Conservation (phyloP, 345 rosid genomes). For the Aquilaria yunnanensis region DNA sequence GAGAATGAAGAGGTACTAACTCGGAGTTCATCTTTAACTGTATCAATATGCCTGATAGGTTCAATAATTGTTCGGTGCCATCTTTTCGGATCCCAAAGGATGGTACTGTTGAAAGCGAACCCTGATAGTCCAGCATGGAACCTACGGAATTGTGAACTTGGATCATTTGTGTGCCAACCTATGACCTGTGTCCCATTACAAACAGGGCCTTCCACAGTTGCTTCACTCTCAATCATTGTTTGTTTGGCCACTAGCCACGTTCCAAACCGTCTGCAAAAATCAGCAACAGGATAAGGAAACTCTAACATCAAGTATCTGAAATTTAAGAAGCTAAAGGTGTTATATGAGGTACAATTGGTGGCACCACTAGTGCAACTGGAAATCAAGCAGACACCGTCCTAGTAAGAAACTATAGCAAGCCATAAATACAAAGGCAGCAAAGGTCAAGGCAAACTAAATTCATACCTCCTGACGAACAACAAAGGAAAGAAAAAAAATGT, state of each 20-base stretch:
- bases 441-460: too few species aligned
- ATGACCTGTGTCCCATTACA: conserved; percentile 51
- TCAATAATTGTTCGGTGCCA: conserved; percentile 56
- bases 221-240: conserved; percentile 20
- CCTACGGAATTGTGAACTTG: conserved; percentile 31
- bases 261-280: conserved; percentile 41
- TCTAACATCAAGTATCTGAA: too few species aligned
- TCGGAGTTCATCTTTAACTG: conserved; percentile 34
- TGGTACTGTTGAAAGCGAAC: conserved; percentile 64
- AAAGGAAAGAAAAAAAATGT: too few species aligned
- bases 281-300: neutral
- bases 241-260: conserved; percentile 56
- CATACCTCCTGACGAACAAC: too few species aligned
- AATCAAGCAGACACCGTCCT: too few species aligned
- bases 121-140: conserved; percentile 54
- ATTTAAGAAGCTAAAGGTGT: too few species aligned
- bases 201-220: conserved; percentile 42
- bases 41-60: conserved; percentile 47
- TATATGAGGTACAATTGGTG: too few species aligned
- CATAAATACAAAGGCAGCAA: too few species aligned
- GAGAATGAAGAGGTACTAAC: conserved; percentile 23
- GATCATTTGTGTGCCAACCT: conserved; percentile 50
- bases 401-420: too few species aligned
- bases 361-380: too few species aligned
- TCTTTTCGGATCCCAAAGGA: conserved; percentile 56